Conservation (phyloP, 129 eudicot species). For the Tagetes patula region DNA sequence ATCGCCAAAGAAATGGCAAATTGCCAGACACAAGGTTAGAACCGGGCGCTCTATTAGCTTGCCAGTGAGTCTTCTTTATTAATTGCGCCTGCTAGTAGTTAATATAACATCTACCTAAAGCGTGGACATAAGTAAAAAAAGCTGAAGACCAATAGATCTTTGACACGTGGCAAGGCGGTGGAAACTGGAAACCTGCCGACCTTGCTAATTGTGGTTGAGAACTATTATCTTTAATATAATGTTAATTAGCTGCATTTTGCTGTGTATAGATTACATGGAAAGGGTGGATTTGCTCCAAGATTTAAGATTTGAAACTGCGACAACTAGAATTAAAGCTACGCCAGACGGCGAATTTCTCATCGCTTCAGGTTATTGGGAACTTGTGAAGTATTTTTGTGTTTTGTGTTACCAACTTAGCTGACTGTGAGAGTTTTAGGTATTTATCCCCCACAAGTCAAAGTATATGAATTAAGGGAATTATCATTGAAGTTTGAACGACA, state of each 20-base stretch:
- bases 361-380: conserved; percentile 75
- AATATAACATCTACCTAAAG: too few species aligned
- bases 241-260: not conserved
- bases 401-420: conserved; percentile 3
- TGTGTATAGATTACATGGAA: conserved; percentile 62
- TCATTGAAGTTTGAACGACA: conserved; percentile 92
- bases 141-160: too few species aligned
- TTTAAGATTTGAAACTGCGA: conserved; percentile 93
- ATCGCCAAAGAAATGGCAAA: too few species aligned
- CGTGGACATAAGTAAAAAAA: not conserved
- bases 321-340: conserved; percentile 73
- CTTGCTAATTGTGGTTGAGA: not conserved
- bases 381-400: conserved; percentile 1
- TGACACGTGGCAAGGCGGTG: too few species aligned
- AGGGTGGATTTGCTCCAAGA: conserved; percentile 89
- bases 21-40: too few species aligned
- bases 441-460: conserved; percentile 96
- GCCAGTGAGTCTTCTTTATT: too few species aligned
- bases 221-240: not conserved
- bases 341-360: conserved; percentile 84
- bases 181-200: too few species aligned
- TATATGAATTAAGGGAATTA: conserved; percentile 73
- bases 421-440: conserved; percentile 53
- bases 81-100: too few species aligned
- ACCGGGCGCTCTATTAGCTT: too few species aligned